phyloP scores from a whole-genome alignment of 306 rosid species.

The Clitoria ternatea region DNA sequence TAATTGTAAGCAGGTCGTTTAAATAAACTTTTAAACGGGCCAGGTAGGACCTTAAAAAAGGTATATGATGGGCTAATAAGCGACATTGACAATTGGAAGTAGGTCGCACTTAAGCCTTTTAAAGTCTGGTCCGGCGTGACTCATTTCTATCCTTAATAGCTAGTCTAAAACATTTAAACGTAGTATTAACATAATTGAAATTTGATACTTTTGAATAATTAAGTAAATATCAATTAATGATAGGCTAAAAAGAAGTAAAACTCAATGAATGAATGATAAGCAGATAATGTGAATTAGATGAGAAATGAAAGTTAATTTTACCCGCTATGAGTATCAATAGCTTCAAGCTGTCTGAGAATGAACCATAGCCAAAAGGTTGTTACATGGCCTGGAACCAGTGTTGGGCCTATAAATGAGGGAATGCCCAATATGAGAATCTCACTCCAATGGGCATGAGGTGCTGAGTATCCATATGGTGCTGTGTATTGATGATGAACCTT shows the following conservation, averaged over 20 bases:
- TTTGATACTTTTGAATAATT: background rate
- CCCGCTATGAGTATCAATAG: constrained; percentile 88
- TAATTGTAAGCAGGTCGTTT: too few relatives aligned
- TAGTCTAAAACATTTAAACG: background rate
- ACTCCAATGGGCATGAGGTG: constrained; percentile 90
- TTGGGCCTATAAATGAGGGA: constrained; percentile 83
- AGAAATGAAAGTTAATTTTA: constrained; percentile 17
- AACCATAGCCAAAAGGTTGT: constrained; percentile 85
- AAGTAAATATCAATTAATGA: background rate
- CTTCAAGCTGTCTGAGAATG: constrained; percentile 72
- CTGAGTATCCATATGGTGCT: constrained; percentile 71
- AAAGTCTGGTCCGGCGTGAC: too few relatives aligned
- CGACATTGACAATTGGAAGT: too few relatives aligned
- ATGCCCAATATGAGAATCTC: constrained; percentile 72
- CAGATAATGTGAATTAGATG: background rate
- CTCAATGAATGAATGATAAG: too few relatives aligned
- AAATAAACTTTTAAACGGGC: too few relatives aligned
- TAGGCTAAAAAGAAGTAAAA: too few relatives aligned
- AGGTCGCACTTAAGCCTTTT: too few relatives aligned
- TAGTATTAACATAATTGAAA: background rate
- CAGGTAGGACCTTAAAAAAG: too few relatives aligned
- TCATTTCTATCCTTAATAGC: too few relatives aligned
- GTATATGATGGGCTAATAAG: too few relatives aligned
- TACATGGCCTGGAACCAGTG: constrained; percentile 77
- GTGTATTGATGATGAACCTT: constrained; percentile 75